phyloP scores from a whole-genome alignment of 371 early-diverging fungal genomes.

The Actinomortierella ambigua region DNA sequence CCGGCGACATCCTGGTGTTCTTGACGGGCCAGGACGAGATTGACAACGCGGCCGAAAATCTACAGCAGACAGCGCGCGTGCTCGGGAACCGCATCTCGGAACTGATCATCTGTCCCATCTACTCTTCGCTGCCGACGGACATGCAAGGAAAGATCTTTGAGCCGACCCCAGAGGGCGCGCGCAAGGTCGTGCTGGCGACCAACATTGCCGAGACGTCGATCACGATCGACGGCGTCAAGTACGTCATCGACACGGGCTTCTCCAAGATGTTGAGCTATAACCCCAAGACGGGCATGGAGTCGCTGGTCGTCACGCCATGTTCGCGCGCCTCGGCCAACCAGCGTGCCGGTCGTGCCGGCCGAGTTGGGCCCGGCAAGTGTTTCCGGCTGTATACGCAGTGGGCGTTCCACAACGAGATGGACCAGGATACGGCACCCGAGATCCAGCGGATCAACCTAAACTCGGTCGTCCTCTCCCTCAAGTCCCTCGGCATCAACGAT shows the following conservation, averaged over 20 bases:
- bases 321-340: constrained; percentile 98
- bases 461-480: constrained; percentile 88
- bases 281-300: constrained; percentile 96
- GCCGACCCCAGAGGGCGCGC: constrained; percentile 91
- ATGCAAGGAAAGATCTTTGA: constrained; percentile 96
- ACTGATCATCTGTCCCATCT: constrained; percentile 94
- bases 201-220: constrained; percentile 99
- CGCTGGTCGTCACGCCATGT: constrained; percentile 90
- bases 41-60: constrained; percentile 86
- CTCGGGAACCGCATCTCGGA: constrained; percentile 92
- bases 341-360: constrained; percentile 97
- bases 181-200: constrained; percentile 98
- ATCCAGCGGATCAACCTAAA: constrained; percentile 95
- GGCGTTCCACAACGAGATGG: constrained; percentile 94
- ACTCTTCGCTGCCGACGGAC: constrained; percentile 92
- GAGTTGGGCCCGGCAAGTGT: constrained; percentile 97
- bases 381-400: constrained; percentile 97
- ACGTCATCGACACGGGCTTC: constrained; percentile 93
- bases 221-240: constrained; percentile 93
- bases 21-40: constrained; percentile 99
- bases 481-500: constrained; percentile 95
- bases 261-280: constrained; percentile 95
- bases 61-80: constrained; percentile 78
- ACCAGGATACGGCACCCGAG: constrained; percentile 94
- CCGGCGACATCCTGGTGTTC: constrained; percentile 97